Conservation (phyloP, 176 grass and related monocot genomes). For the Oryza nivara region DNA sequence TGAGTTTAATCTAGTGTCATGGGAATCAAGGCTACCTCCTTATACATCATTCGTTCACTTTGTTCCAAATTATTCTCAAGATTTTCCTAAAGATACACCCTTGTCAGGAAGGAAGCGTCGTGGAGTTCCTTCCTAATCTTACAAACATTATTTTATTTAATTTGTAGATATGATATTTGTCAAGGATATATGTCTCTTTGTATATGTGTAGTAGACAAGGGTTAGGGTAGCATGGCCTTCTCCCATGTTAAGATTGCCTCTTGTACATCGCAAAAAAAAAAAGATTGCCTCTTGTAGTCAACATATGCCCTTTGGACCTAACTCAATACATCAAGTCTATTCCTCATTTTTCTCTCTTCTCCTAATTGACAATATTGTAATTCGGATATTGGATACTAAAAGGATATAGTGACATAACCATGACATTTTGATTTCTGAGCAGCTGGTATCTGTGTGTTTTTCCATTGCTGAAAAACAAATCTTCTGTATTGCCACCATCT, state of each 20-base stretch:
- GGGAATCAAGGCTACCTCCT: conserved; percentile 17
- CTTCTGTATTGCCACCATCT: background rate
- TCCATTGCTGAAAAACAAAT: background rate
- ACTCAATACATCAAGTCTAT: too few relatives aligned
- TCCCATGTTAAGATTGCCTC: too few relatives aligned
- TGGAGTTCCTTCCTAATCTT: background rate
- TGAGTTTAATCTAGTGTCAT: background rate
- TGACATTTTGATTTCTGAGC: background rate
- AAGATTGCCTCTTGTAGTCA: too few relatives aligned
- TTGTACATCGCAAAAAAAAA: too few relatives aligned
- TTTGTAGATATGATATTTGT: too few relatives aligned
- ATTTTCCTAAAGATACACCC: background rate
- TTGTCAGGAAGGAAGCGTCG: conserved; percentile 16
- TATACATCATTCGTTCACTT: conserved; percentile 17
- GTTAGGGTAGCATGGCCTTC: too few relatives aligned
- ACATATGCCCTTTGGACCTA: too few relatives aligned
- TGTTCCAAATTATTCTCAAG: background rate
- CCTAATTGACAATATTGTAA: background rate
- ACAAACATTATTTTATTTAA: background rate
- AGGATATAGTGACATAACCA: too few relatives aligned
- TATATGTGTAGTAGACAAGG: too few relatives aligned
- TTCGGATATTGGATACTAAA: background rate
- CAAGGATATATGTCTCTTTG: too few relatives aligned
- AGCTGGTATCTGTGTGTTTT: background rate
- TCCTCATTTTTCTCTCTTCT: too few relatives aligned